phyloP scores from a whole-genome alignment of 495 filamentous ascomycete genomes.

The Ramalina intermedia region DNA sequence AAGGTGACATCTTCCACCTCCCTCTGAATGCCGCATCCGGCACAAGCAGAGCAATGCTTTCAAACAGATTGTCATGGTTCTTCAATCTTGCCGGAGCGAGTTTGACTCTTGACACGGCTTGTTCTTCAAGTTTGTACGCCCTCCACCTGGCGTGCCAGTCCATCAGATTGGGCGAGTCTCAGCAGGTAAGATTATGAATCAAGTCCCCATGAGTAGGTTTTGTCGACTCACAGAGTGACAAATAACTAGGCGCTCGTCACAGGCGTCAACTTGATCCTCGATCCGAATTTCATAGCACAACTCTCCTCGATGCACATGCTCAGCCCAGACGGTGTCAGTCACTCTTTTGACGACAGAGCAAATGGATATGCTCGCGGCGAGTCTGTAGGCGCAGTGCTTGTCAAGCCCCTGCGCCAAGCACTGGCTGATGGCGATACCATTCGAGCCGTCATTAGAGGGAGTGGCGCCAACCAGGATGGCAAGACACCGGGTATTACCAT shows the following conservation, averaged over 20 bases:
- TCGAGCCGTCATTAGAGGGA: conserved; percentile 19
- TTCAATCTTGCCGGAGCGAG: conserved; percentile 34
- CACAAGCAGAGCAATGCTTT: conserved; percentile 11
- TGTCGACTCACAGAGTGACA: too few relatives aligned
- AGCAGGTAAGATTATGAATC: conserved; percentile 7
- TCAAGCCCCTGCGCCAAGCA: conserved; percentile 24
- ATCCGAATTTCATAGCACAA: conserved; percentile 5
- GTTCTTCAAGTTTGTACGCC: conserved; percentile 29
- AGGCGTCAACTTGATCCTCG: conserved; percentile 10
- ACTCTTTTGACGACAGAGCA: conserved; percentile 27
- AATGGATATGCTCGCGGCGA: conserved; percentile 27
- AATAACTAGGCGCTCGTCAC: conserved; percentile 15
- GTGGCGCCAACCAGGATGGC: conserved; percentile 35
- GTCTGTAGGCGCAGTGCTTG: conserved; percentile 23
- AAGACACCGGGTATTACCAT: conserved; percentile 29
- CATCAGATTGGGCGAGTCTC: conserved; percentile 26
- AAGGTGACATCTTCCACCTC: neutral
- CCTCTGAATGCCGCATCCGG: conserved; percentile 1
- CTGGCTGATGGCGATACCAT: conserved; percentile 28
- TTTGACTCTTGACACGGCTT: conserved; percentile 37
- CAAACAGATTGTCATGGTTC: conserved; percentile 37
- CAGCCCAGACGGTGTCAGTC: conserved; percentile 16
- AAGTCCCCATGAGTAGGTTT: too few relatives aligned
- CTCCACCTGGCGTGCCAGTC: conserved; percentile 30
- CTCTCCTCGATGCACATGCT: conserved; percentile 15